phyloP scores from a whole-genome alignment of 768 basidiomycete genomes.

The Lactarius trivialis region DNA sequence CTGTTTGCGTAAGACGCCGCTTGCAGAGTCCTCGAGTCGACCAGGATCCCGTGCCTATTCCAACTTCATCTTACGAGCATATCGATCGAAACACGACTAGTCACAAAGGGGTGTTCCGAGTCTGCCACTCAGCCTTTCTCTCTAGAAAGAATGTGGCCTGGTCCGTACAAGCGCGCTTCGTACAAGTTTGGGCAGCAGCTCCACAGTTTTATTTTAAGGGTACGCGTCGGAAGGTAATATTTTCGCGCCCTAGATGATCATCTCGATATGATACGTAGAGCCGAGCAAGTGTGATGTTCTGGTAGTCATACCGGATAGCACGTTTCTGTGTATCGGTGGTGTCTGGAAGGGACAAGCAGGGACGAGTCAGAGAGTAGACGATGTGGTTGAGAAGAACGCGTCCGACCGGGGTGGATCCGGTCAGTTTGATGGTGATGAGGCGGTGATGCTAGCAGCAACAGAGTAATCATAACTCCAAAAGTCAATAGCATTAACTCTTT shows the following conservation, averaged over 20 bases:
- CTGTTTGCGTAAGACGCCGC: neutral
- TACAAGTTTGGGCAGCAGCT: neutral
- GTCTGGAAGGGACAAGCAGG: neutral
- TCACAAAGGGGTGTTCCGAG: neutral
- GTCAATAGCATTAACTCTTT: neutral
- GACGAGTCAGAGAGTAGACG: neutral
- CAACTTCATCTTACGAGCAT: neutral
- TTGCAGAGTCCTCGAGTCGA: neutral
- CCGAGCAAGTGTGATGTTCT: neutral
- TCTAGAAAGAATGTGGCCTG: neutral
- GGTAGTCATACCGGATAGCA: neutral
- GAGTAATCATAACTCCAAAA: too few relatives aligned
- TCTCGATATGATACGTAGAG: neutral
- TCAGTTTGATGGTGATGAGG: too few relatives aligned
- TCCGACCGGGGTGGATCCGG: neutral
- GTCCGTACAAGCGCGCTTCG: neutral
- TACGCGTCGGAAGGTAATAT: neutral
- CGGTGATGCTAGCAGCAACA: too few relatives aligned
- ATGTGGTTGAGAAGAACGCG: neutral
- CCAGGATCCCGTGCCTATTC: neutral
- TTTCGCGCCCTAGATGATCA: neutral
- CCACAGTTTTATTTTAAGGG: neutral
- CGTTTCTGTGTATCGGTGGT: neutral
- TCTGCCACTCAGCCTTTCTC: neutral
- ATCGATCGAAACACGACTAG: slow-evolving; percentile 1